phyloP scores from a whole-genome alignment of 2,329 filamentous ascomycete genomes.

The Leptographium procerum region DNA sequence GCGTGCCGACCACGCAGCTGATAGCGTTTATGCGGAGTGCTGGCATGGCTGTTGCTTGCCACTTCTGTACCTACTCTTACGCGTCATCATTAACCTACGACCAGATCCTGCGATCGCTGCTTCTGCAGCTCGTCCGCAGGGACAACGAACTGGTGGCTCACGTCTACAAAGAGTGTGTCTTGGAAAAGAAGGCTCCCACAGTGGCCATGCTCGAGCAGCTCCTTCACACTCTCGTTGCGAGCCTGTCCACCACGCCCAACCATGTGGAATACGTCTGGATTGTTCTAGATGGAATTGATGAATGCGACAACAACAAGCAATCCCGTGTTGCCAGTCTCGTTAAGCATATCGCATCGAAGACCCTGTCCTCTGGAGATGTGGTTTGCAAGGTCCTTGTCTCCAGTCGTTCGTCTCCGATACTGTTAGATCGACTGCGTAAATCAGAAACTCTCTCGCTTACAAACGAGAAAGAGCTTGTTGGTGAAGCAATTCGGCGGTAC shows the following conservation, averaged over 20 bases:
- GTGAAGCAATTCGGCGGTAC: constrained; percentile 14
- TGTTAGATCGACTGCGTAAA: constrained; percentile 12
- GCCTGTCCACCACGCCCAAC: constrained; percentile 1
- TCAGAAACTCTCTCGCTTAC: constrained; percentile 15
- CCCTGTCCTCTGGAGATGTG: constrained; percentile 1
- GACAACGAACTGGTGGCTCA: constrained; percentile 17
- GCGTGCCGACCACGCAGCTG: constrained; percentile 20
- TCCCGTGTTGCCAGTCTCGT: constrained; percentile 8
- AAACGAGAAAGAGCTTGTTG: constrained; percentile 15
- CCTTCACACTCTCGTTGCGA: constrained; percentile 7
- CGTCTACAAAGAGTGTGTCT: constrained; percentile 15
- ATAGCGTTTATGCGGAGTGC: constrained; percentile 16
- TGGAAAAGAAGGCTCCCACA: constrained; percentile 13
- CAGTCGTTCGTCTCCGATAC: constrained; percentile 10
- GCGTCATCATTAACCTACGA: constrained; percentile 21
- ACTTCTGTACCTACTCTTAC: constrained; percentile 24
- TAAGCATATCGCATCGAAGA: constrained; percentile 7
- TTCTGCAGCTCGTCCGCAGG: constrained; percentile 19
- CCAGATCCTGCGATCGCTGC: constrained; percentile 19
- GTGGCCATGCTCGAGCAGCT: constrained; percentile 15
- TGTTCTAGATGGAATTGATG: constrained; percentile 19
- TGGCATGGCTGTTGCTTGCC: constrained; percentile 15
- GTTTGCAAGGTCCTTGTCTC: constrained; percentile 19
- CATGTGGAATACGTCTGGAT: constrained; percentile 14
- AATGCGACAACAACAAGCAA: constrained; percentile 12